A percentile compares a stretch with the other conserved stretches of the same genome.
These are phyloP conservation scores for Deinandra increscens DNA, from an alignment of 129 eudicot species.

Conservation along the genomic window DNA sequence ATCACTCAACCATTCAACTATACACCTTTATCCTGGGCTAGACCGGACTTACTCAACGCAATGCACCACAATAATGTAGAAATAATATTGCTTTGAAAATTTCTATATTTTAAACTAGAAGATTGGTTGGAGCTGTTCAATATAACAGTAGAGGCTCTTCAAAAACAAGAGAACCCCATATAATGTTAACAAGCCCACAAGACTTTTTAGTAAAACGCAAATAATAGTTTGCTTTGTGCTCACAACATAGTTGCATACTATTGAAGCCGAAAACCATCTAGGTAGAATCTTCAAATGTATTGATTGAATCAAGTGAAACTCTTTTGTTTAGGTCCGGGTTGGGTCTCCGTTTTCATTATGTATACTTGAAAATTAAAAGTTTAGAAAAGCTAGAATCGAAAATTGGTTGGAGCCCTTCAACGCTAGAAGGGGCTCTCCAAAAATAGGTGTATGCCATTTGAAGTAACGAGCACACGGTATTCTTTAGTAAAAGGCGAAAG, in stretches of 20 bases:
- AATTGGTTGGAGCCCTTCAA: not conserved
- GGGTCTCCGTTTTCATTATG: too few species aligned
- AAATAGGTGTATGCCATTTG: constrained; percentile 44
- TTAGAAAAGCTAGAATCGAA: not conserved
- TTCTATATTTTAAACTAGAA: not conserved
- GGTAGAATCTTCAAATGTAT: too few species aligned
- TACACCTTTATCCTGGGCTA: too few species aligned
- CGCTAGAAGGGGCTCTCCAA: constrained; percentile 19
- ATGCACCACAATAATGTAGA: too few species aligned
- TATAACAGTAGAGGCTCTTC: constrained; percentile 3
- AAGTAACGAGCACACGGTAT: constrained; percentile 46
- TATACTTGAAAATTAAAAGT: too few species aligned
- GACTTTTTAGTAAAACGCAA: constrained; percentile 89
- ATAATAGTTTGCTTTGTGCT: constrained; percentile 62
- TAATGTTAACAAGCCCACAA: constrained; percentile 63
- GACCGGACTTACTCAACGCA: too few species aligned
- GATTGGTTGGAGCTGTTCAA: not conserved
- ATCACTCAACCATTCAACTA: too few species aligned
- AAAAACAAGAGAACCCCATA: constrained; percentile 57
- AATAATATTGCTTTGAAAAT: too few species aligned
- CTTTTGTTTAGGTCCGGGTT: too few species aligned
- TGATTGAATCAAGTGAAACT: too few species aligned
- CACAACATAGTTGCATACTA: too few species aligned
- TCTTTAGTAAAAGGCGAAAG: constrained; percentile 95
- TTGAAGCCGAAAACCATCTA: too few species aligned